phyloP scores from a whole-genome alignment of 192 early-diverging fungal genomes.

The Jimgerdemannia lactiflua region DNA sequence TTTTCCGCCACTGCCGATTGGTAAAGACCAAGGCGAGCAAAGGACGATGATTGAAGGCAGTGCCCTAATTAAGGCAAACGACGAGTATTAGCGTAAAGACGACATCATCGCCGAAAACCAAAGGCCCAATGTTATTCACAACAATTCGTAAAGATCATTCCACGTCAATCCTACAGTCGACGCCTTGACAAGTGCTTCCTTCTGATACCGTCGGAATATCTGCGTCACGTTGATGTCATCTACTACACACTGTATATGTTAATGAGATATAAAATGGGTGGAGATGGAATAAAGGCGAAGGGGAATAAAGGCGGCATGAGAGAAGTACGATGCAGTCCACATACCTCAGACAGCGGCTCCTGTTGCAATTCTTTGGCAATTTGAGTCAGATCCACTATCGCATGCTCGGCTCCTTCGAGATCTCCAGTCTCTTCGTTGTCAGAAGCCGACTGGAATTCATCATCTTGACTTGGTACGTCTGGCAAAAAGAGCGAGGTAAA shows the following conservation, averaged over 20 bases:
- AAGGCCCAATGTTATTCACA: slow-evolving; percentile 9
- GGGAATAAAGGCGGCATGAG: background rate
- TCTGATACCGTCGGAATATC: background rate
- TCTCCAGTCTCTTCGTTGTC: background rate
- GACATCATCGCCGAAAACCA: background rate
- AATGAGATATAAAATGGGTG: background rate
- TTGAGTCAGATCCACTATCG: background rate
- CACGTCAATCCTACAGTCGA: slow-evolving; percentile 7
- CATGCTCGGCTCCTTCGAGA: background rate
- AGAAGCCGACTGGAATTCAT: background rate
- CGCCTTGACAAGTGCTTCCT: background rate
- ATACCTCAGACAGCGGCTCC: background rate
- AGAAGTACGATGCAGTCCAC: background rate
- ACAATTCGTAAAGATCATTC: slow-evolving; percentile 9
- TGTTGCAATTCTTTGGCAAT: background rate
- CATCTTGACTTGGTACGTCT: background rate
- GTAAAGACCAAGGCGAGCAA: slow-evolving; percentile 14
- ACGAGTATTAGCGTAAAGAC: too few species aligned
- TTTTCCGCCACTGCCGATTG: slow-evolving; percentile 7
- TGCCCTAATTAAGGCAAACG: too few species aligned
- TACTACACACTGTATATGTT: background rate
- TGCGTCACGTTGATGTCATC: background rate
- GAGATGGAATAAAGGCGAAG: background rate
- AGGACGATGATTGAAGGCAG: slow-evolving; percentile 14
- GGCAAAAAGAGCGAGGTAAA: background rate